Evolutionary conservation across 2,329 filamentous ascomycete genomes (phyloP), one percentile per base, ranked within the genome.

Genomic region (Trichocomaceae sp.): DNA sequence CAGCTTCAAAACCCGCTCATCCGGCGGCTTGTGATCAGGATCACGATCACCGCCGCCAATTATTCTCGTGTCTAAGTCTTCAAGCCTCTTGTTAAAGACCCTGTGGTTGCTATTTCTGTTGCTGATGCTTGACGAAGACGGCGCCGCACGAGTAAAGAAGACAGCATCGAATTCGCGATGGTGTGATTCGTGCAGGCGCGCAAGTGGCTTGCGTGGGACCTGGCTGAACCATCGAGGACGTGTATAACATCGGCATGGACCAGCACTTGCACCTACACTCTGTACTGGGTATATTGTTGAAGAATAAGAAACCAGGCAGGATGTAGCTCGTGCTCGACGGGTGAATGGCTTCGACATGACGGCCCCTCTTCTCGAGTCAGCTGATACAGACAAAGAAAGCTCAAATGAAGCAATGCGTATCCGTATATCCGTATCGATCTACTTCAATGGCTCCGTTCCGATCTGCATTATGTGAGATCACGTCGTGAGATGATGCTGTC

Each of bases 1-100:
- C 9, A 85, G 72, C 67, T 83, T 83, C 54, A 85, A 58, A 7
- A 80, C 80, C 58, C 83, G 77, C 67, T 84, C 79, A 62, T 83
- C 78, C 23, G 79, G 77, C 9, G 78, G 77, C 60, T 77, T 74
- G 57, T 75, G 71, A 60, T 78, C 75, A 31, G 63, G 56, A 15
- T 35, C 48, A n/a, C 20, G 56, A 15, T 35, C 48, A n/a, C 20
- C 48, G 5, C 49, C 42, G 12, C 49, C 49, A 13, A 26, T 35
- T 35, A 15, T 15, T 3, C 31, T 13, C 10, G 12, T 15, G 13
- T 45, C 49, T 17, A 19, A 31, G 3, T 17, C 31, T 15, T 22
- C 39, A 8, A 17, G 22, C n/a, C 8, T 7, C 12, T 22, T 42
- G 9, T 42, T 19, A 4, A 20, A 22, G 17, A 51, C 23, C 5